A percentile compares a stretch with the other conserved stretches of the same genome.
Evolutionary conservation across 441 rosid genomes (phyloP).

Genomic region (Erodium trifolium): DNA sequence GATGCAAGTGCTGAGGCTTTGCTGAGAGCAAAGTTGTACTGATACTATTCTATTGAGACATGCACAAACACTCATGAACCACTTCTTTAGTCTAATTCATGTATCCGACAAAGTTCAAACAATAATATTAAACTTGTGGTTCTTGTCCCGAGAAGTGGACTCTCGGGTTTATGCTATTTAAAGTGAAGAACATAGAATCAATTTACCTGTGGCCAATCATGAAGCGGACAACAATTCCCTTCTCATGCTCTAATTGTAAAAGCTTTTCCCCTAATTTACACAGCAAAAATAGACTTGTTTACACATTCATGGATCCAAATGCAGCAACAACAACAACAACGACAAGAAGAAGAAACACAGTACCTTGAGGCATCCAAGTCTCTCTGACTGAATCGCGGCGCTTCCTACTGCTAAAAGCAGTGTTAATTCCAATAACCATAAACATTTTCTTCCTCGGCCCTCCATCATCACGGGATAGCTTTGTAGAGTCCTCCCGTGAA

Average conservation of each 20-base stretch:
- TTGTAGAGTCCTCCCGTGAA: conserved; percentile 31
- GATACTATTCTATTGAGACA: neutral
- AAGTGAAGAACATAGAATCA: conserved; percentile 1
- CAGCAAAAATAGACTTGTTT: neutral
- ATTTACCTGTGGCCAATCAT: conserved; percentile 93
- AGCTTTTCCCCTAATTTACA: conserved; percentile 61
- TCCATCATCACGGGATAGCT: conserved; percentile 20
- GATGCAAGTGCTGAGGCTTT: too few species aligned
- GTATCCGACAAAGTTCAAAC: too few species aligned
- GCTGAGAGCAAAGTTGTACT: neutral
- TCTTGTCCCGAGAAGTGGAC: too few species aligned
- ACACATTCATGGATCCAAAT: neutral
- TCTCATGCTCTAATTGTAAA: conserved; percentile 64
- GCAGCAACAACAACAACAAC: neutral
- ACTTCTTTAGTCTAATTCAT: too few species aligned
- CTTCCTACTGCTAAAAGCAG: conserved; percentile 92
- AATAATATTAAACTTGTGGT: neutral
- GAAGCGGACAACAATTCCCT: conserved; percentile 78
- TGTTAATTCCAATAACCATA: conserved; percentile 84
- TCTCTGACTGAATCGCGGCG: conserved; percentile 87
- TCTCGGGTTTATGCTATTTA: neutral
- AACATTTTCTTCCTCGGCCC: conserved; percentile 48
- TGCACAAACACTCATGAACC: neutral
- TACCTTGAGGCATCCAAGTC: conserved; percentile 99
- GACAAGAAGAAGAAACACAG: neutral